Evolutionary conservation across 1,284 basidiomycete species (phyloP).

Genomic region (Fistulinella cinereoalba): DNA sequence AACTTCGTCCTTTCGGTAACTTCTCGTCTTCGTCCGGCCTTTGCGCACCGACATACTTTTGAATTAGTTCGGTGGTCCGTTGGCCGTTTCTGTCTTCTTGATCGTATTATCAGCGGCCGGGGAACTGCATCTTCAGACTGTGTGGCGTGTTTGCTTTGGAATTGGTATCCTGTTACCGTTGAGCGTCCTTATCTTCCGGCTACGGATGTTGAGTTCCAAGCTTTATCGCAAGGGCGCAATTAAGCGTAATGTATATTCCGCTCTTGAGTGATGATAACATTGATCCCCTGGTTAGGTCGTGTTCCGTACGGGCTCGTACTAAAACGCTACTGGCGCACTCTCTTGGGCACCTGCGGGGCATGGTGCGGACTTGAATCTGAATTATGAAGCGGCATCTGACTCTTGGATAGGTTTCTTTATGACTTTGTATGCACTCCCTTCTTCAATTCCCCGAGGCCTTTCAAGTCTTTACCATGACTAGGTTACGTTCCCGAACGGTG

Average conservation of each 20-base stretch:
- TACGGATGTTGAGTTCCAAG: slow-evolving; percentile 68
- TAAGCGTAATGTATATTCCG: slow-evolving; percentile 41
- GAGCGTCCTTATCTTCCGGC: slow-evolving; percentile 68
- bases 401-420: slow-evolving; percentile 59
- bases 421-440: slow-evolving; percentile 52
- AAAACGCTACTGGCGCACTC: slow-evolving; percentile 64
- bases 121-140: slow-evolving; percentile 59
- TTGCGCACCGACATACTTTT: slow-evolving; percentile 15
- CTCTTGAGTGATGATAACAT: not conserved
- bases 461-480: slow-evolving; percentile 18
- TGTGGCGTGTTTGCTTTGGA: slow-evolving; percentile 77
- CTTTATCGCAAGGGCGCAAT: slow-evolving; percentile 68
- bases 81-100: slow-evolving; percentile 69
- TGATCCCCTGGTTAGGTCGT: slow-evolving; percentile 36
- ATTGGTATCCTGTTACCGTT: slow-evolving; percentile 68
- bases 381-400: slow-evolving; percentile 7
- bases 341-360: slow-evolving; percentile 70
- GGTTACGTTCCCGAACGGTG: slow-evolving; percentile 74
- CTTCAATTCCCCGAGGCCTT: not conserved
- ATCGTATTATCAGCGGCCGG: slow-evolving; percentile 70
- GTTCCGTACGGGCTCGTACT: slow-evolving; percentile 65
- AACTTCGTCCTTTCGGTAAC: slow-evolving; percentile 60
- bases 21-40: slow-evolving; percentile 4
- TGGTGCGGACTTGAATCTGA: slow-evolving; percentile 43
- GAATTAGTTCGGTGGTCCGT: slow-evolving; percentile 59